phyloP scores from a whole-genome alignment of 495 filamentous ascomycete species.

The Neurospora tetraspora region DNA sequence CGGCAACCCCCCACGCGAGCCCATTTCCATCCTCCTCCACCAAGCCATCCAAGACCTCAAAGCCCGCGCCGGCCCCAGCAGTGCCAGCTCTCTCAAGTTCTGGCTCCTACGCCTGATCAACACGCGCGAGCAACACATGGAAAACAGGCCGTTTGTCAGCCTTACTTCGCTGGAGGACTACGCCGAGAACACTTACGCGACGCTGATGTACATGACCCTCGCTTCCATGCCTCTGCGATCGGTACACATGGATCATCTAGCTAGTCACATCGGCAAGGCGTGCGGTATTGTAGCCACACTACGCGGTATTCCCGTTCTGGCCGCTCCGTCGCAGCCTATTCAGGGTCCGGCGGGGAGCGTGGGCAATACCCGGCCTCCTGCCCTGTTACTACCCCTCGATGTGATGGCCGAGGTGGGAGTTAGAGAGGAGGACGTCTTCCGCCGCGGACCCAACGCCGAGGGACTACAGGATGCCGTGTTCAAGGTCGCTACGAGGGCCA shows the following conservation, averaged over 20 bases:
- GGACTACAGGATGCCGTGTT: conserved; percentile 87
- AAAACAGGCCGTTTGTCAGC: conserved; percentile 68
- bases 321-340: conserved; percentile 57
- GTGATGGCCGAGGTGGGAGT: conserved; percentile 74
- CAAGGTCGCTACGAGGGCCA: conserved; percentile 79
- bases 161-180: conserved; percentile 73
- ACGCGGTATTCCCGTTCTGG: conserved; percentile 73
- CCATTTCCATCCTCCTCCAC: conserved; percentile 75
- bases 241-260: conserved; percentile 82
- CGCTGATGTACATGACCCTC: conserved; percentile 81
- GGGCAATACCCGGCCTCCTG: conserved; percentile 27
- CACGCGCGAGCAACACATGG: conserved; percentile 72
- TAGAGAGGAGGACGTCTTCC: conserved; percentile 79
- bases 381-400: conserved; percentile 68
- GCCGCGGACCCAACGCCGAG: conserved; percentile 62
- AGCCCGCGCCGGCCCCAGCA: conserved; percentile 36
- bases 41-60: conserved; percentile 55
- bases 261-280: conserved; percentile 89
- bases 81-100: conserved; percentile 56
- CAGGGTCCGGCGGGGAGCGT: conserved; percentile 27
- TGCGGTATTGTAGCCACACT: conserved; percentile 77
- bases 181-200: conserved; percentile 88
- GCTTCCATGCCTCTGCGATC: conserved; percentile 65
- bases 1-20: conserved; percentile 71
- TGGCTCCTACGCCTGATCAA: conserved; percentile 73